Evolutionary conservation across 768 basidiomycete genomes (phyloP), one percentile per base, ranked within the genome.

Genomic region (Pleurotus pulmonarius): DNA sequence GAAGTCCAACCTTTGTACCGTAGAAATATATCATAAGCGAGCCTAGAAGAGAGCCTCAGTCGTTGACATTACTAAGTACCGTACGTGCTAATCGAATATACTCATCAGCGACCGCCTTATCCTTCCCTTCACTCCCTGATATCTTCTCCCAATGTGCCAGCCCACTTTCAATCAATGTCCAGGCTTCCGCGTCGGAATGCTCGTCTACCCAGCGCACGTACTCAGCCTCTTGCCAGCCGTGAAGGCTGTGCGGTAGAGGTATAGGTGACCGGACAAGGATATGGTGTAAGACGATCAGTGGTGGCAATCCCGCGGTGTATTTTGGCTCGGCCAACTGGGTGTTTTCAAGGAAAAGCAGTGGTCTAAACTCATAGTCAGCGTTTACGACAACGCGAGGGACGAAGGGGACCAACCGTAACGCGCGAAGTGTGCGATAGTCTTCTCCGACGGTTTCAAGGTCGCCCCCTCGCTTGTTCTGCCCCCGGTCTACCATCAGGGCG

Each of bases 191-290:
- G 58, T 87, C 84, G 2, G 84, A 76, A 65, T 98, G 97, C 67
- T 97, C 95, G 58, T 92, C 89, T 11, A 98, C 79, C 94, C 95
- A 99, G 44, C 92, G 83, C 48, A 97, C 91, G 69, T 99, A 99
- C 74, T 98, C 97, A 3, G 88, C 81, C 66, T 98, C 94, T 56
- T 91, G 88, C 96, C 97, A 98, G 0, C 90, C 88, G 65, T 98
- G 94, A 55, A 94, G 69, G 48, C 82, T 80, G 67, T 99, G 93
- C 8, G 97, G 96, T 39, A 98, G 78, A 4, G 89, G 83, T 54
- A 92, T 78, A 0, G 90, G 87, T 1, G 92, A 92, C 8, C 92
- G 86, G 22, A 98, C 94, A 34, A 97, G 78, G 63, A 97, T 88
- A 61, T 97, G 88, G 65, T 98, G 95, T 13, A 98, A 74, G 13